Evolutionary conservation across 257 asterid species (phyloP).

Genomic region (Linaria vulgaris): DNA sequence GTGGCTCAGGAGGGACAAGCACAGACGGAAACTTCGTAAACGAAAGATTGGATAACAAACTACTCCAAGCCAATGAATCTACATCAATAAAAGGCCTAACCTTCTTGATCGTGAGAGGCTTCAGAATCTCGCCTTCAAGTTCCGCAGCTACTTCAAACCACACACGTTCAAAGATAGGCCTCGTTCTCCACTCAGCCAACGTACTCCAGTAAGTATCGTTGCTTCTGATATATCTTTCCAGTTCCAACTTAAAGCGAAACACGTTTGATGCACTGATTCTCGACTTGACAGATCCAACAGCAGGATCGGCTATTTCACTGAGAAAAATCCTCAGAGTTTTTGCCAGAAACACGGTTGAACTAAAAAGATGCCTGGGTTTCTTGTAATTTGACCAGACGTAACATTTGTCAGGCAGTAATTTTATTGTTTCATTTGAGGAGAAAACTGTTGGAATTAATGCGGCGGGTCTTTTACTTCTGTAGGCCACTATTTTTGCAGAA

Average conservation of each 20-base stretch:
- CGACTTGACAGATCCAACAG: conserved; percentile 42
- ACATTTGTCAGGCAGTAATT: conserved; percentile 66
- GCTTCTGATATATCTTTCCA: conserved; percentile 53
- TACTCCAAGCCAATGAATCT: conserved; percentile 67
- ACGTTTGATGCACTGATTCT: conserved; percentile 47
- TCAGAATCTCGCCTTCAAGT: conserved; percentile 53
- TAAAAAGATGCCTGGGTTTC: conserved; percentile 33
- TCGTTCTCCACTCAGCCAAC: conserved; percentile 80
- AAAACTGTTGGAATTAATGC: conserved; percentile 40
- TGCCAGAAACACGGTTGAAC: conserved; percentile 45
- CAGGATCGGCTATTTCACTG: conserved; percentile 27
- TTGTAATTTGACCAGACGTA: conserved; percentile 34
- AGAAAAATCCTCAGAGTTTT: conserved; percentile 38
- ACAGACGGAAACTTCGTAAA: conserved; percentile 69
- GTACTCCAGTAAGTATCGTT: conserved; percentile 68
- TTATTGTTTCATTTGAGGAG: conserved; percentile 39
- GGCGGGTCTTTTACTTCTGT: conserved; percentile 45
- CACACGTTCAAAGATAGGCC: conserved; percentile 58
- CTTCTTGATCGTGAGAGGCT: conserved; percentile 52
- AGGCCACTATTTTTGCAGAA: conserved; percentile 62
- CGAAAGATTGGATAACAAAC: conserved; percentile 69
- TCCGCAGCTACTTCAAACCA: conserved; percentile 65
- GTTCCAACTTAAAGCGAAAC: conserved; percentile 66
- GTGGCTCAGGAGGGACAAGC: conserved; percentile 68
- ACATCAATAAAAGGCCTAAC: conserved; percentile 47